Conservation (phyloP, 139 green algal genomes). For the Chlamydomonas asymmetrica region DNA sequence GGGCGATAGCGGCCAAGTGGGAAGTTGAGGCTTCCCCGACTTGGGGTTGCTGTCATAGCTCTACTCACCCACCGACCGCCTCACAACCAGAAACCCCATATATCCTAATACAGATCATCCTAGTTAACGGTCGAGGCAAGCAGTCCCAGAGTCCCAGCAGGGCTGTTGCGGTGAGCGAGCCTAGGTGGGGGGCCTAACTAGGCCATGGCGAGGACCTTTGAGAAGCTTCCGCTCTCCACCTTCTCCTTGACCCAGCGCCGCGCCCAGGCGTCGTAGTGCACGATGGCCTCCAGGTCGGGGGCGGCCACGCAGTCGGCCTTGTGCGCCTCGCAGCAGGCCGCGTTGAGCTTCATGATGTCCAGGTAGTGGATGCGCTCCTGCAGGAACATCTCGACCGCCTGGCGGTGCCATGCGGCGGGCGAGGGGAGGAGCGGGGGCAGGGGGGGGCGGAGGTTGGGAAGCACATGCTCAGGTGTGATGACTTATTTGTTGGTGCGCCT, state of each 20-base stretch:
- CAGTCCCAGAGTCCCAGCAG: no score
- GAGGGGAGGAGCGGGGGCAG: not conserved
- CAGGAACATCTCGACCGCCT: slow-evolving; percentile 97
- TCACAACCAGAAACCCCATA: no score
- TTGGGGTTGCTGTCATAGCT: no score
- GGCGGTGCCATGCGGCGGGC: not conserved
- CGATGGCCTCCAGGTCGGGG: slow-evolving; percentile 91
- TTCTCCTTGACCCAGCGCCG: slow-evolving; percentile 66
- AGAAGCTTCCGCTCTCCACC: slow-evolving; percentile 38
- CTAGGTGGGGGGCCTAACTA: no score
- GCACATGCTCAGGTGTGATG: no score
- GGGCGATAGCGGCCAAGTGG: no score
- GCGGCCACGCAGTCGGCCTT: slow-evolving; percentile 67
- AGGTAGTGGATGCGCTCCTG: slow-evolving; percentile 92
- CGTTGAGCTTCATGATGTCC: slow-evolving; percentile 92
- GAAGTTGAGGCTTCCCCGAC: no score
- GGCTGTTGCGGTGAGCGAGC: no score
- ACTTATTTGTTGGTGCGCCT: not conserved
- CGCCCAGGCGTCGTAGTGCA: slow-evolving; percentile 95
- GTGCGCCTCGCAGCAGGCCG: slow-evolving; percentile 92
- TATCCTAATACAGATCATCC: no score
- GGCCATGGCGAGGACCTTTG: slow-evolving; percentile 26
- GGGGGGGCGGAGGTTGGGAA: no score
- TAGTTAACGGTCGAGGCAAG: no score
- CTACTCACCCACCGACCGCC: no score